These are phyloP conservation scores for Syzygium syzygioides DNA, from an alignment of 441 rosid species.

Conservation along the genomic window DNA sequence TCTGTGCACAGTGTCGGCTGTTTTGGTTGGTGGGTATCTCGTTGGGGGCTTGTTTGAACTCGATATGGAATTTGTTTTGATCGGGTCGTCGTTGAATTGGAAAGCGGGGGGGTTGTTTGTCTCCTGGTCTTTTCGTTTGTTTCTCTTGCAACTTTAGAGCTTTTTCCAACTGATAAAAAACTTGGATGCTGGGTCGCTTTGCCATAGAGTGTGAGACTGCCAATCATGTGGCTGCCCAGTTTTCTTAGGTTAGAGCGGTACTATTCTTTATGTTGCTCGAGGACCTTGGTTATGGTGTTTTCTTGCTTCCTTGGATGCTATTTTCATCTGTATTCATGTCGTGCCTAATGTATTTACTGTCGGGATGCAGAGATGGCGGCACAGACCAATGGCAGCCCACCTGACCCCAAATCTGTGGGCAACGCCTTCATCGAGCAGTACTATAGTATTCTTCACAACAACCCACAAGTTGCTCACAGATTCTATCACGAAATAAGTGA, in stretches of 20 bases:
- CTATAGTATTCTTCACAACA: conserved; percentile 26
- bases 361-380: conserved; percentile 34
- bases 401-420: conserved; percentile 35
- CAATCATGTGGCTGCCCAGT: background rate
- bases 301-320: background rate
- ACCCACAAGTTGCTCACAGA: conserved; percentile 29
- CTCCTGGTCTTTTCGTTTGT: background rate
- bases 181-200: background rate
- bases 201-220: background rate
- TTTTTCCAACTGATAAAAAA: background rate
- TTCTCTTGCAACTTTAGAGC: background rate
- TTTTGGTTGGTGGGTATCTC: background rate
- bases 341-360: background rate
- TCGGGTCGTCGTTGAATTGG: background rate
- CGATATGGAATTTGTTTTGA: background rate
- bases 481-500: conserved; percentile 46
- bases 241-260: background rate
- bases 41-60: background rate
- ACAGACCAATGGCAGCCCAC: conserved; percentile 20
- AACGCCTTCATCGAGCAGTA: conserved; percentile 46
- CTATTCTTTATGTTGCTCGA: background rate
- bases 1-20: background rate
- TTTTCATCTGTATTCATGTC: background rate
- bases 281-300: background rate
- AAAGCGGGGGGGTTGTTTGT: background rate